Percentiles rank a stretch among this genome's conserved stretches.
Conservation (phyloP, 169 alveolate genomes). For the Neospora caninum region DNA sequence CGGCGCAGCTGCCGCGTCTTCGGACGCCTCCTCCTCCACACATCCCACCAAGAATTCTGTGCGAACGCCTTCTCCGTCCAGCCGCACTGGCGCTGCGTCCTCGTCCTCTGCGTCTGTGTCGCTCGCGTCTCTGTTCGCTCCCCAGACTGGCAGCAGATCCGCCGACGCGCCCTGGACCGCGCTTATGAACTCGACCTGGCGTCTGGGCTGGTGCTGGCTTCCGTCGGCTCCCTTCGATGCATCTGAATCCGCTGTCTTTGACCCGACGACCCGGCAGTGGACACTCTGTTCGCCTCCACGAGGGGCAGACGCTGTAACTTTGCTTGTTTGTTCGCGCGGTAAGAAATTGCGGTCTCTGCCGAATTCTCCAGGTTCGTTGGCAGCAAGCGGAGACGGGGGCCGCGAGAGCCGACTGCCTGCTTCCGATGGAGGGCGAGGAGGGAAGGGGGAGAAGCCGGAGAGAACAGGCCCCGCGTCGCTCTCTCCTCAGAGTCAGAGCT, state of each 20-base stretch:
- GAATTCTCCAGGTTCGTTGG: neutral
- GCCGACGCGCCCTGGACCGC: neutral
- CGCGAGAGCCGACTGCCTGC: too few species aligned
- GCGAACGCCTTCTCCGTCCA: neutral
- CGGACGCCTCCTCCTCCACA: neutral
- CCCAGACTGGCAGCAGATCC: neutral
- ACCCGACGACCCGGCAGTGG: conserved; percentile 10
- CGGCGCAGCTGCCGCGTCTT: neutral
- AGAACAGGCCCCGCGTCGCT: too few species aligned
- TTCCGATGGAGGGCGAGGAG: neutral
- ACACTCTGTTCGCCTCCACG: neutral
- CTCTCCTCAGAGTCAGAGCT: too few species aligned
- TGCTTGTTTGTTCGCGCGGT: neutral
- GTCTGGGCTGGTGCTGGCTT: conserved; percentile 2
- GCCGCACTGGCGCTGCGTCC: neutral
- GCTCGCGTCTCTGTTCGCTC: neutral
- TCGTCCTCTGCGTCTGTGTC: neutral
- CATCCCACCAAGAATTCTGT: neutral
- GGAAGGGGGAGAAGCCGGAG: neutral
- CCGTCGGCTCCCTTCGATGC: neutral
- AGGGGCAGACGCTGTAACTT: neutral
- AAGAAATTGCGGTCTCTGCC: neutral
- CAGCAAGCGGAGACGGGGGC: neutral
- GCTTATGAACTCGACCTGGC: neutral
- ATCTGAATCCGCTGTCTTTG: neutral